Evolutionary conservation across 2,329 filamentous ascomycete genomes (phyloP).

Genomic region (Juglanconis juglandina): DNA sequence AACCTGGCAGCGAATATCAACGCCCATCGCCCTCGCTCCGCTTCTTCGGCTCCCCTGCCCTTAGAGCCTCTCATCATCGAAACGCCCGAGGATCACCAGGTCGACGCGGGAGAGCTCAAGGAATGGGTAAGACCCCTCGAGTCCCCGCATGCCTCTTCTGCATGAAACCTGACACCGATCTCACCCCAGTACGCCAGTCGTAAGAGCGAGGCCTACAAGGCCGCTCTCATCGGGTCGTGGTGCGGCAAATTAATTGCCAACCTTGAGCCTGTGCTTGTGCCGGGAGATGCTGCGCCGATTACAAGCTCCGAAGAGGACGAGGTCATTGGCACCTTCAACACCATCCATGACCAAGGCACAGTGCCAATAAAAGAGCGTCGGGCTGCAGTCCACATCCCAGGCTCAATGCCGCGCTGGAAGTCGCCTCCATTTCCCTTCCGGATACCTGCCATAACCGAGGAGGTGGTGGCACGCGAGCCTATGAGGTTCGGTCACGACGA

Average conservation of each 20-base stretch:
- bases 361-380: background rate
- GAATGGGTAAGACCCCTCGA: background rate
- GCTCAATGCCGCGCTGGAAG: background rate
- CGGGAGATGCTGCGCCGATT: background rate
- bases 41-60: background rate
- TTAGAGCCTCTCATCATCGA: background rate
- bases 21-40: background rate
- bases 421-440: background rate
- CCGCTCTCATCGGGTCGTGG: background rate
- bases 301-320: background rate
- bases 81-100: background rate
- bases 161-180: background rate
- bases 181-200: background rate
- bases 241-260: background rate
- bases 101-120: background rate
- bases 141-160: background rate
- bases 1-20: too few species aligned
- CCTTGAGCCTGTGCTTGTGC: background rate
- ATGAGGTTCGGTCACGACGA: background rate
- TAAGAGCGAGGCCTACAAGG: background rate
- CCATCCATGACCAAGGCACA: background rate
- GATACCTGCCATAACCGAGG: background rate
- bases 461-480: background rate
- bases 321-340: background rate
- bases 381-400: background rate